These are phyloP conservation scores for Leptodontidium sp. DNA, from an alignment of 2,329 filamentous ascomycete species.

Conservation along the genomic window DNA sequence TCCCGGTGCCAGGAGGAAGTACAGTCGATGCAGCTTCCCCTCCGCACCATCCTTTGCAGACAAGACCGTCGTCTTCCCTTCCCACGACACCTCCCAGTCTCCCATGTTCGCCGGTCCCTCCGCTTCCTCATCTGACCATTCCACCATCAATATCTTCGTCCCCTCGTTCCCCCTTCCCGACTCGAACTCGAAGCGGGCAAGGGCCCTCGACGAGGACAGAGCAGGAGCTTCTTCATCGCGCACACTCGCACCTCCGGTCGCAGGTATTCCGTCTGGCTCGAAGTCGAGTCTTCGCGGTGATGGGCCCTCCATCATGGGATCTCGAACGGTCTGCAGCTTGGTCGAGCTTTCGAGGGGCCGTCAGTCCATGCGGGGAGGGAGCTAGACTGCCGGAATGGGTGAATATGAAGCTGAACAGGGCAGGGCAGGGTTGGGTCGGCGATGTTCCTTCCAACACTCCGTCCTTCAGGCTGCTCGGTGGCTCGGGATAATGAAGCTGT, in stretches of 20 bases:
- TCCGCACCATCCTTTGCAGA: constrained; percentile 52
- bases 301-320: constrained; percentile 40
- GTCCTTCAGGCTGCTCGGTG: constrained; percentile 38
- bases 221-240: constrained; percentile 51
- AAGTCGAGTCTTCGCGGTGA: constrained; percentile 39
- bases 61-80: constrained; percentile 78
- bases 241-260: constrained; percentile 33
- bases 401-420: constrained; percentile 28
- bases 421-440: constrained; percentile 18
- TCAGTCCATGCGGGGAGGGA: constrained; percentile 39
- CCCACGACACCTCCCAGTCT: constrained; percentile 82
- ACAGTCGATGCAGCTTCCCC: constrained; percentile 65
- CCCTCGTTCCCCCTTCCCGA: constrained; percentile 78
- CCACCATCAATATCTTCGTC: constrained; percentile 92
- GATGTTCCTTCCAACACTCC: constrained; percentile 11
- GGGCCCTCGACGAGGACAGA: constrained; percentile 63
- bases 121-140: constrained; percentile 74
- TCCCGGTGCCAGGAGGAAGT: constrained; percentile 81
- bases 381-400: constrained; percentile 20
- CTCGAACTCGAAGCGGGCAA: constrained; percentile 89
- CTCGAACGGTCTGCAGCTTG: constrained; percentile 29
- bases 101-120: constrained; percentile 53
- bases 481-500: constrained; percentile 28
- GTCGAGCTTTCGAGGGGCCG: constrained; percentile 33
- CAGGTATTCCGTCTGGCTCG: constrained; percentile 33